These are phyloP conservation scores for Globisporangium emineosum DNA, from an alignment of 352 stramenopile genomes.

Conservation along the genomic window DNA sequence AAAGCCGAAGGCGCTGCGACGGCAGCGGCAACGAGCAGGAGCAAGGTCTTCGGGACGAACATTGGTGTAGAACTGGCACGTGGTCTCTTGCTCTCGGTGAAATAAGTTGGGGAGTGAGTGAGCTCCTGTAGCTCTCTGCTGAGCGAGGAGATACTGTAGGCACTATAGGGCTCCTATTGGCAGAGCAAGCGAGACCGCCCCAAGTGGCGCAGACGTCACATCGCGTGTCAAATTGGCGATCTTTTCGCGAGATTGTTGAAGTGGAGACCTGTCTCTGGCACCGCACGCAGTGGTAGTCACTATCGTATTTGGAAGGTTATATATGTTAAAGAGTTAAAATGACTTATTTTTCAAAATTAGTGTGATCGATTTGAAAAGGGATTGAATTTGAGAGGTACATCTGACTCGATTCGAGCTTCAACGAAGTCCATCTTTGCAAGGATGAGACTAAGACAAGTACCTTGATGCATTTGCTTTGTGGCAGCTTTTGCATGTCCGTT, in stretches of 20 bases:
- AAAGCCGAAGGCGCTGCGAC: conserved; percentile 4
- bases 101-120: background rate
- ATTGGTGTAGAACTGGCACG: too few relatives aligned
- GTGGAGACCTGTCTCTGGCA: background rate
- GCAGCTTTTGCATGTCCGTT: background rate
- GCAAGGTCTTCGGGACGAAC: conserved; percentile 23
- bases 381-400: background rate
- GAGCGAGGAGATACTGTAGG: background rate
- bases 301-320: background rate
- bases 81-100: background rate
- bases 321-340: background rate
- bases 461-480: background rate
- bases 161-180: background rate
- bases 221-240: conserved; percentile 5
- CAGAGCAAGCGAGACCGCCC: background rate
- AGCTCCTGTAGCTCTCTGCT: background rate
- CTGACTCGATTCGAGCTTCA: background rate
- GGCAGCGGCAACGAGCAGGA: conserved; percentile 12
- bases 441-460: background rate
- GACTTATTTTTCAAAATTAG: background rate
- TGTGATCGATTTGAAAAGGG: background rate
- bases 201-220: conserved; percentile 2
- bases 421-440: background rate
- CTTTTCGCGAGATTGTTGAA: background rate
- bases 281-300: background rate